Conservation (phyloP, 2,329 filamentous ascomycete genomes). For the Teratosphaeria viscida region DNA sequence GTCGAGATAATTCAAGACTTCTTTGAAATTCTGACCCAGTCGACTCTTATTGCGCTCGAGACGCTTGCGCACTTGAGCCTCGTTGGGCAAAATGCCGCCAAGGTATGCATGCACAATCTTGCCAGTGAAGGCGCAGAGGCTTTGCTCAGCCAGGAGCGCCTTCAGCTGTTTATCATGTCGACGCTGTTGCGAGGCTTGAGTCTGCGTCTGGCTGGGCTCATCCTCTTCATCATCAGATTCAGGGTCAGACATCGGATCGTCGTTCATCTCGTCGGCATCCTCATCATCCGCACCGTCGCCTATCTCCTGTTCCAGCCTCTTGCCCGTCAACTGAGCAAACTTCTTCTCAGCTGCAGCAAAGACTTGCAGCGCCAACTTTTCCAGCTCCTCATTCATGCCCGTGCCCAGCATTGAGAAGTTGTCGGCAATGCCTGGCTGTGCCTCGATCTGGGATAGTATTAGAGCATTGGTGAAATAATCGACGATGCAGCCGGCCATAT, state of each 20-base stretch:
- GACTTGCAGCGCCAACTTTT: slow-evolving; percentile 60
- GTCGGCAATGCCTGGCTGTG: slow-evolving; percentile 27
- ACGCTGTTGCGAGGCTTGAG: slow-evolving; percentile 44
- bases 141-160: slow-evolving; percentile 69
- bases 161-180: slow-evolving; percentile 46
- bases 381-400: slow-evolving; percentile 52
- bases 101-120: slow-evolving; percentile 75
- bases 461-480: slow-evolving; percentile 76
- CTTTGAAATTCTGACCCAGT: slow-evolving; percentile 76
- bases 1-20: slow-evolving; percentile 72
- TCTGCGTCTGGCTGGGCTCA: slow-evolving; percentile 32
- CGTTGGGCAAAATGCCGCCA: slow-evolving; percentile 51
- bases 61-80: slow-evolving; percentile 53
- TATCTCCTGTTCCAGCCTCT: slow-evolving; percentile 37
- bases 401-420: slow-evolving; percentile 46
- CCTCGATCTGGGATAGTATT: slow-evolving; percentile 41
- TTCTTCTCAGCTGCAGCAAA: slow-evolving; percentile 67
- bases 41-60: slow-evolving; percentile 69
- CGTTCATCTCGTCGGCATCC: slow-evolving; percentile 36
- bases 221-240: slow-evolving; percentile 39
- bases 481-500: slow-evolving; percentile 64
- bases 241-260: slow-evolving; percentile 52
- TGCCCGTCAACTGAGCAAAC: slow-evolving; percentile 55
- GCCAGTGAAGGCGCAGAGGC: slow-evolving; percentile 72
- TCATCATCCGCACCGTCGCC: slow-evolving; percentile 15